phyloP scores from a whole-genome alignment of 2,329 filamentous ascomycete genomes.

The Neopestalotiopsis sp. region DNA sequence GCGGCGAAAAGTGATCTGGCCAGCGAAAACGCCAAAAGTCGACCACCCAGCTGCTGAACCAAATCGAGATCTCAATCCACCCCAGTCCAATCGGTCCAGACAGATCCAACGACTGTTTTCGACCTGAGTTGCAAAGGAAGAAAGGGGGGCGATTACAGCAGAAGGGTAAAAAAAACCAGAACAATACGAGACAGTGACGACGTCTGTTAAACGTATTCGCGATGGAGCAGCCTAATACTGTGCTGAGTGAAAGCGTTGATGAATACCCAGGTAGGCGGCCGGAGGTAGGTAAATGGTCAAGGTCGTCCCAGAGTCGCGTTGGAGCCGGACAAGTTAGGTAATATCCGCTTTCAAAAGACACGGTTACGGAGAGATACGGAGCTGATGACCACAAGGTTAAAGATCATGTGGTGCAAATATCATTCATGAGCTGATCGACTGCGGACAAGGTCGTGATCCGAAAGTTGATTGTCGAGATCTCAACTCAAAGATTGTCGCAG shows the following conservation, averaged over 20 bases:
- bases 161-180: neutral
- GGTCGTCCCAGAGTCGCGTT: neutral
- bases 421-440: neutral
- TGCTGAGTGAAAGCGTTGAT: neutral
- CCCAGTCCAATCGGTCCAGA: neutral
- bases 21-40: constrained; percentile 7
- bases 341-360: neutral
- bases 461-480: neutral
- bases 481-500: constrained; percentile 2
- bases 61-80: neutral
- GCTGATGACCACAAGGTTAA: constrained; percentile 1
- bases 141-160: neutral
- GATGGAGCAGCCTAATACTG: neutral
- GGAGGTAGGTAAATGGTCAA: neutral
- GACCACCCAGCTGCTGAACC: neutral
- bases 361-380: neutral
- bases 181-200: neutral
- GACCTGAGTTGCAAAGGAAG: neutral
- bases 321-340: neutral
- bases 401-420: neutral
- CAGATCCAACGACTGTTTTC: neutral
- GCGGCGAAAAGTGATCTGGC: constrained; percentile 5
- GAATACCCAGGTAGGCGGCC: neutral
- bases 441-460: neutral
- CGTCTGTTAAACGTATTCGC: neutral